Base-by-base conservation (phyloP, 257 asterid species). In the Nicotiana benthamiana region DNA sequence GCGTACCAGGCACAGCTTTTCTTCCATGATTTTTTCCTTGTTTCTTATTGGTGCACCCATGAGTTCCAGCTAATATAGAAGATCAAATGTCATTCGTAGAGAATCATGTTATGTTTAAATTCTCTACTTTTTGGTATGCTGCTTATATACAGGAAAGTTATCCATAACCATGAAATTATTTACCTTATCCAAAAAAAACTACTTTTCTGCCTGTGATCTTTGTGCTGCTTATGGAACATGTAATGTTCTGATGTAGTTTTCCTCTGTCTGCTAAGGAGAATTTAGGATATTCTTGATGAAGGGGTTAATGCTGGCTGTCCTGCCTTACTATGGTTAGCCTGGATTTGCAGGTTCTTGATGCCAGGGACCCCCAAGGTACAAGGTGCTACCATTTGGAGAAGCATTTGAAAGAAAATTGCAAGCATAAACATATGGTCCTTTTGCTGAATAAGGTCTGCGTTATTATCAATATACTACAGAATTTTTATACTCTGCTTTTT, bases 291-390 rank as follows among this genome's bases (percentile, higher is more conserved):
- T 70, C 36, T 46, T 13, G 78, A 46, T 72, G 40, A 7, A 24
- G 1, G 4, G 24, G 36, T 22, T 46, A 46, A 27, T 72, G 36
- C 60, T 43, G 22, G 77, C 20, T 22, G 46, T 82, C 40, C 20
- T 72, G 53, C 30, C 78, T 72, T 13, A 72, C 24, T 24, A 40
- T 3, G 78, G 59, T 72, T 46, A 52, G 28, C 75, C 22, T 80
- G 81, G 74, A 18, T 84, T 40, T 84, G 80, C 93, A 96, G 99
- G 98, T 96, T 75, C 68, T 96, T 83, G 99, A 96, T 90, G 93
- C 99, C 46, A 90, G 99, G 84, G 99, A 96, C 84, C 99, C 99
- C 20, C 93, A 86, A 82, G 99, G 98, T 87, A 96, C 99, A 51
- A 89, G 99, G 87, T 96, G 99, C 87, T 91, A 87, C 88, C 99